These are phyloP conservation scores for Chalciporus sphaerocephalus DNA, from an alignment of 768 basidiomycete species.

Conservation along the genomic window DNA sequence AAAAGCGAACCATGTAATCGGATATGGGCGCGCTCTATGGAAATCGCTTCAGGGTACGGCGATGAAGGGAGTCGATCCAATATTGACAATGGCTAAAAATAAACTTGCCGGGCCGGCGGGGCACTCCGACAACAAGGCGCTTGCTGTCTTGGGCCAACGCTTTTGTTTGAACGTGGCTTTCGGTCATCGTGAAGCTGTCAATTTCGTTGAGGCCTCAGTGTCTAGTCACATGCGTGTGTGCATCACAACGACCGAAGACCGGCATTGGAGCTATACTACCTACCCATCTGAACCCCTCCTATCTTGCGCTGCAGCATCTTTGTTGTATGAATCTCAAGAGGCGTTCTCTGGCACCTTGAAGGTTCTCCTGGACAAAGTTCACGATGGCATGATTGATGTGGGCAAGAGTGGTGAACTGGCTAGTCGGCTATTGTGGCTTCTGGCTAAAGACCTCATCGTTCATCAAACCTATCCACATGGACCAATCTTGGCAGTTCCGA, in stretches of 20 bases:
- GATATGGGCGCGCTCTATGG: background rate
- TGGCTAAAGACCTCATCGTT: background rate
- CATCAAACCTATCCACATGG: too few relatives aligned
- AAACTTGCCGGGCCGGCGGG: background rate
- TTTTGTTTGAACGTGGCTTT: conserved; percentile 1
- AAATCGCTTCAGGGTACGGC: too few relatives aligned
- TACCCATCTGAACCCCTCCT: conserved; percentile 10
- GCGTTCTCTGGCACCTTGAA: background rate
- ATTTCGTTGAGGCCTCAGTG: background rate
- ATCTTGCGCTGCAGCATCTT: conserved; percentile 1
- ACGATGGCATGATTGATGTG: conserved; percentile 2
- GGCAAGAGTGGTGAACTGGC: background rate
- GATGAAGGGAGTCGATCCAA: too few relatives aligned
- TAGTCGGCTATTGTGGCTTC: background rate
- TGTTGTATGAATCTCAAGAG: background rate
- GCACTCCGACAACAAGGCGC: background rate
- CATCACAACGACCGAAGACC: background rate
- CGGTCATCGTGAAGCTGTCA: conserved; percentile 1
- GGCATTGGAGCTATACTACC: conserved; percentile 3
- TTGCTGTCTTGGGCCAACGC: conserved; percentile 5
- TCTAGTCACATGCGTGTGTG: conserved; percentile 7
- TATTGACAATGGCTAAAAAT: too few relatives aligned
- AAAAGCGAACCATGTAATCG: background rate
- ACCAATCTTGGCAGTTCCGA: too few relatives aligned
- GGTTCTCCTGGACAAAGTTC: background rate